Base-by-base conservation (phyloP, 176 grass and related monocot genomes). In the Saccharum officinarum region DNA sequence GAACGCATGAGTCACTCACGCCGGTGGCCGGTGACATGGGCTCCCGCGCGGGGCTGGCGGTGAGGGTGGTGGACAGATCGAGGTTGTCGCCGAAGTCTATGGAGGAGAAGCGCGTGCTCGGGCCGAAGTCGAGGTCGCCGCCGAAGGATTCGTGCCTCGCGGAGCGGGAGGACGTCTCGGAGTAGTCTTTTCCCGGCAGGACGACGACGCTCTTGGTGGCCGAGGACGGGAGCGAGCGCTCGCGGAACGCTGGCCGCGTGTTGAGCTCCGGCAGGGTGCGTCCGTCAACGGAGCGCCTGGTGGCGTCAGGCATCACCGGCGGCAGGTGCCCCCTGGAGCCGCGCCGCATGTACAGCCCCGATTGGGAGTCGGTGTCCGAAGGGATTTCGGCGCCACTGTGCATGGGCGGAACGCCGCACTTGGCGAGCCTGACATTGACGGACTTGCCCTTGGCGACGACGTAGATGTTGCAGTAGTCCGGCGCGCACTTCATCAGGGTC, bases 381-480 rank as follows among this genome's bases (percentile, higher is more conserved):
- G 8, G 1, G 10, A 17, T 28, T 28, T 75, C 77, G 34, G 69
- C 89, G 38, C 33, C 38, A 9, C 39, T 45, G 65, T 61, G 9
- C 57, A 23, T 36, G 7, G 47, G 18, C 7, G 90, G 88, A 0
- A 92, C 69, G 67, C 84, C 67, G 86, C 87, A 80, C 90, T 91
- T 98, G 59, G 91, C 93, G 26, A 89, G 82, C 59, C 92, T 55
- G 46, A 90, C 88, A 57, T 89, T 91, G 37, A 85, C 86, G 10
- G 90, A 80, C 85, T 88, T 94, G 71, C 88, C 89, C 84, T 92
- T 95, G 20, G 87, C 86, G 20, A 98, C 72, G 2, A 94, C 88
- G 84, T 92, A 95, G 76, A 98, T 91, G 65, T 91, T 87, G 79
- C 97, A 98, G 82, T 91, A 98, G 76, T 98, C 97, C 13, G 89